Evolutionary conservation across 768 basidiomycete genomes (phyloP).

Genomic region (Tricholoma furcatifolium): DNA sequence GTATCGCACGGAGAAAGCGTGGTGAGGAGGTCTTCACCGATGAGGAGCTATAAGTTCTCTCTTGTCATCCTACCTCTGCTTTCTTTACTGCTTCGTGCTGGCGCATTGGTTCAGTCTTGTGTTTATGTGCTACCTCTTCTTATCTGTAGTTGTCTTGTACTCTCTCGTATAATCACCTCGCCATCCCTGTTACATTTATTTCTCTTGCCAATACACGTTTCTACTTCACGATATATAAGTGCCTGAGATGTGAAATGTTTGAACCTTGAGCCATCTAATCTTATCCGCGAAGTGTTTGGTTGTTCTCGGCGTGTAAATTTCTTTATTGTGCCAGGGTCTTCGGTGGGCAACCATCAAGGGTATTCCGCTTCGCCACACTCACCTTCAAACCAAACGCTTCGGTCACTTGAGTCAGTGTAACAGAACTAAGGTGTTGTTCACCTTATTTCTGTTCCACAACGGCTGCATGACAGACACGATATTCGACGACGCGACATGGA

Average conservation of each 20-base stretch:
- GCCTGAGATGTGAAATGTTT: neutral
- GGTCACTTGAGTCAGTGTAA: too few relatives aligned
- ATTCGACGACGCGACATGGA: conserved; percentile 10
- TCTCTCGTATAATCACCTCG: conserved; percentile 13
- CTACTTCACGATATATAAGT: conserved; percentile 2
- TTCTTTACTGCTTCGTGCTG: conserved; percentile 4
- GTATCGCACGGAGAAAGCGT: conserved; percentile 85
- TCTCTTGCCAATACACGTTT: conserved; percentile 13
- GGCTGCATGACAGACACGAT: neutral
- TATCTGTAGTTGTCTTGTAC: conserved; percentile 16
- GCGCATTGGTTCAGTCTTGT: conserved; percentile 10
- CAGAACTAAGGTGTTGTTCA: too few relatives aligned
- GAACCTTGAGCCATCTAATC: conserved; percentile 8
- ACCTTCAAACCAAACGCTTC: neutral
- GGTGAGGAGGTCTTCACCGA: conserved; percentile 72
- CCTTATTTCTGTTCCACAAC: neutral
- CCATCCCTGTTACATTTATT: conserved; percentile 2
- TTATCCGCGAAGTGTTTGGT: conserved; percentile 5
- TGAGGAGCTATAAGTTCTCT: conserved; percentile 50
- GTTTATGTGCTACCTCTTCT: conserved; percentile 11
- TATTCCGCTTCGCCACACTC: neutral
- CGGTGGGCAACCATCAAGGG: neutral
- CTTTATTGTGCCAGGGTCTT: neutral
- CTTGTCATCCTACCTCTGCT: conserved; percentile 5
- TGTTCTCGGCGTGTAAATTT: neutral